Evolutionary conservation across 1,139 yeast species (phyloP).

Genomic region (Candida dubliniensis): DNA sequence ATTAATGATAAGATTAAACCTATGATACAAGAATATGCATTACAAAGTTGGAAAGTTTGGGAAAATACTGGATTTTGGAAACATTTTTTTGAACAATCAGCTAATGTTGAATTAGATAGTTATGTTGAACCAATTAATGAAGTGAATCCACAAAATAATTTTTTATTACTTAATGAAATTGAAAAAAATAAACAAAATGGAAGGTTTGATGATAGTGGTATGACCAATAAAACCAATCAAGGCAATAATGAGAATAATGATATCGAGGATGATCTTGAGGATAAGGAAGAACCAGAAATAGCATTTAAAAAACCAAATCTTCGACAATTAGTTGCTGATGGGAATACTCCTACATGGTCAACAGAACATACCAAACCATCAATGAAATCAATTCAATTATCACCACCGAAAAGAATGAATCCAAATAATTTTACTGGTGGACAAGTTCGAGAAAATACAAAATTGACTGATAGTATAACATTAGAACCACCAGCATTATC

Average conservation of each 20-base stretch:
- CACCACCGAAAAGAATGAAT: conserved; percentile 31
- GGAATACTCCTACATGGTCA: conserved; percentile 42
- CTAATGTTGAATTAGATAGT: conserved; percentile 62
- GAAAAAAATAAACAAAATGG: conserved; percentile 15
- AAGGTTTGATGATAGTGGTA: background rate
- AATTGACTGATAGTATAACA: conserved; percentile 7
- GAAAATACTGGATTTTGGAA: conserved; percentile 70
- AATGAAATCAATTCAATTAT: conserved; percentile 25
- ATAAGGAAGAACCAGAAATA: conserved; percentile 1
- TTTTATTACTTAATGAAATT: conserved; percentile 19
- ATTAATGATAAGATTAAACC: conserved; percentile 66
- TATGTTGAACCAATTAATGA: conserved; percentile 49
- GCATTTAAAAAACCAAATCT: conserved; percentile 24
- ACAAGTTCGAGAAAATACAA: conserved; percentile 14
- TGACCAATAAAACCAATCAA: too few relatives aligned
- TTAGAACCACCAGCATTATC: conserved; percentile 10
- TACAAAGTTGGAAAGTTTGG: conserved; percentile 58
- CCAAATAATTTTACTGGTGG: conserved; percentile 20
- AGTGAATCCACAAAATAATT: conserved; percentile 15
- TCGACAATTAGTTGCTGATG: conserved; percentile 25
- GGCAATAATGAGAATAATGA: too few relatives aligned
- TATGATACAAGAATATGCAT: conserved; percentile 56
- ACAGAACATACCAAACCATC: conserved; percentile 27
- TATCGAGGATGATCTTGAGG: conserved; percentile 3
- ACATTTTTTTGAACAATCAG: conserved; percentile 71